Base-by-base conservation (phyloP, 371 early-diverging fungal genomes). In the Mortierella sp. region DNA sequence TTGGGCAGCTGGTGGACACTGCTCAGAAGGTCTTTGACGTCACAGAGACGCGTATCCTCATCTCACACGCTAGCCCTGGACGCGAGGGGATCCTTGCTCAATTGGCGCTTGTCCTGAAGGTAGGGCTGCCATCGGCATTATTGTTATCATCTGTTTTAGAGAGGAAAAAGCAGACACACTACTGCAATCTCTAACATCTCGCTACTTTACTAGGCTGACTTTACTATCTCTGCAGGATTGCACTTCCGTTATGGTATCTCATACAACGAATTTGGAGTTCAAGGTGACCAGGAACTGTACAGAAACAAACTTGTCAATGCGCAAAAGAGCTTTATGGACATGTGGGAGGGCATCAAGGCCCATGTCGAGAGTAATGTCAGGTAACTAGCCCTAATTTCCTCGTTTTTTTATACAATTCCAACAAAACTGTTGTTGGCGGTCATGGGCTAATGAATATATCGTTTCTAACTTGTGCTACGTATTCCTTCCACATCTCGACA, bases 201-300 rank as follows among this genome's bases (percentile, higher is more conserved):
- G n/a, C n/a, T n/a, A n/a, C n/a, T n/a, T n/a, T n/a, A n/a, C 0
- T 69, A 88, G 86, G 90, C 84, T 46, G 90, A 89, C 62, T 88
- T 88, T 58, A 88, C 90, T 14, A 82, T 89, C 15, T 89, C 90
- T 24, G 88, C 87, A 21, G 88, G 90, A 42, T 71, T 89, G 56
- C 90, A 89, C 66, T 88, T 88, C 79, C 87, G 90, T 31, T 89
- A 89, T 49, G 86, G 85, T n/a, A 86, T 88, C 67, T 85, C 87
- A 21, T 89, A 88, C 64, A 89, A 88, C 46, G 90, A 88, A 55
- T 88, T 86, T 80, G 80, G 88, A 21, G 87, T 87, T 46, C 88
- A 87, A 50, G 82, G 82, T 19, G 87, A 87, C 30, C 86, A 86
- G 60, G 88, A 87, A 42, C 81, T 83, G 53, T 89, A 86, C 71